Base-by-base conservation (phyloP, 2,329 filamentous ascomycete species). In the Fusarium liriodendri region DNA sequence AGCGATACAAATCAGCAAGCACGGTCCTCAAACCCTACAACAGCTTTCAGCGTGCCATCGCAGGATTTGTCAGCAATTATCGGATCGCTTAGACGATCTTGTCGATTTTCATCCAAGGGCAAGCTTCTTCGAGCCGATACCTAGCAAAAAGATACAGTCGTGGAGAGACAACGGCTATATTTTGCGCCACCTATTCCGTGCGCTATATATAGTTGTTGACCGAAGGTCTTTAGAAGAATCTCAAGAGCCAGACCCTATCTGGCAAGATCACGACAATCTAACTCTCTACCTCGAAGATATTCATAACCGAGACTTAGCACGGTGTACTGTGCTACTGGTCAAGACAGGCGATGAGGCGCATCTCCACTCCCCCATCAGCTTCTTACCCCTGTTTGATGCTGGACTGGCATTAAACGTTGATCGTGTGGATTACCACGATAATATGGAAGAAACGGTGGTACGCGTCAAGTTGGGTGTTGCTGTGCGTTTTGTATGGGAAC, bases 141-240 rank as follows among this genome's bases (percentile, higher is more conserved):
- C 11, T 14, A 42, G 38, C 47, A 25, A 5, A 57, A 33, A 62
- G 14, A 61, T 62, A 38, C 37, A 52, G 29, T 69, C 62, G 2
- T 69, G 37, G 45, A 18, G 32, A 42, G 37, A 65, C 2, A 40
- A 32, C 22, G 45, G 62, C 10, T 69, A 50, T 16, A 22, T 42
- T 2, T 25, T 64, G 27, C 13, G 45, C n/a, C 37, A 69, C 62
- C 35, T 69, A 4, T 65, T 69, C 25, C 37, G 32, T 35, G 37
- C 62, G 4, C n/a, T 69, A 13, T 69, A 62, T 35, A 61, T 69
- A 11, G 55, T 65, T 22, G 22, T 69, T n/a, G 62, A 69, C 25
- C 25, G 18, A 16, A 29, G 62, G 18, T 32, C 57, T 33, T 14
- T 57, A 6, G n/a, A 27, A 55, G 55, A 65, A 22, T 37, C 45